phyloP scores from a whole-genome alignment of 495 filamentous ascomycete species.

The Penicillium bialowiezense region DNA sequence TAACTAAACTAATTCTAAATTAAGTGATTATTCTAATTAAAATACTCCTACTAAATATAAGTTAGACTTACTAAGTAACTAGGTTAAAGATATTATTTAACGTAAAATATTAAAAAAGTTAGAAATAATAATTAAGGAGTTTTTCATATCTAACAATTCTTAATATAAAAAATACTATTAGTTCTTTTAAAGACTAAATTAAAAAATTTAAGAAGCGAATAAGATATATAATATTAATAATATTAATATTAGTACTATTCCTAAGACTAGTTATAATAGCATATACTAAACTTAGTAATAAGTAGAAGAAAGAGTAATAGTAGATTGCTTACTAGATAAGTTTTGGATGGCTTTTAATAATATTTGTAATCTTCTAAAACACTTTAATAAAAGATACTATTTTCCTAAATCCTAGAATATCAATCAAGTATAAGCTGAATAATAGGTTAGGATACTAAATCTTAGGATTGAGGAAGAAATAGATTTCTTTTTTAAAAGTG shows the following conservation, averaged over 20 bases:
- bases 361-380: conserved; percentile 2
- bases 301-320: neutral
- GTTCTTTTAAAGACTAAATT: conserved; percentile 4
- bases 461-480: neutral
- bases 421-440: neutral
- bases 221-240: neutral
- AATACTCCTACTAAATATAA: neutral
- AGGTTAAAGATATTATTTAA: conserved; percentile 4
- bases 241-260: neutral
- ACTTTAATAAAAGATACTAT: conserved; percentile 9
- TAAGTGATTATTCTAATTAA: neutral
- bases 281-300: neutral
- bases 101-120: neutral
- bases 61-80: neutral
- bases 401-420: conserved; percentile 12
- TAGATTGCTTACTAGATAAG: neutral
- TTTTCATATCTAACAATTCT: neutral
- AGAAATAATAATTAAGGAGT: neutral
- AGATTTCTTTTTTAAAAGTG: neutral
- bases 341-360: conserved; percentile 6
- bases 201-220: neutral
- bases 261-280: neutral
- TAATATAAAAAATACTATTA: neutral
- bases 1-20: neutral
- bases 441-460: conserved; percentile 1